phyloP scores from a whole-genome alignment of 2,329 filamentous ascomycete species.

The Colletotrichum musae region DNA sequence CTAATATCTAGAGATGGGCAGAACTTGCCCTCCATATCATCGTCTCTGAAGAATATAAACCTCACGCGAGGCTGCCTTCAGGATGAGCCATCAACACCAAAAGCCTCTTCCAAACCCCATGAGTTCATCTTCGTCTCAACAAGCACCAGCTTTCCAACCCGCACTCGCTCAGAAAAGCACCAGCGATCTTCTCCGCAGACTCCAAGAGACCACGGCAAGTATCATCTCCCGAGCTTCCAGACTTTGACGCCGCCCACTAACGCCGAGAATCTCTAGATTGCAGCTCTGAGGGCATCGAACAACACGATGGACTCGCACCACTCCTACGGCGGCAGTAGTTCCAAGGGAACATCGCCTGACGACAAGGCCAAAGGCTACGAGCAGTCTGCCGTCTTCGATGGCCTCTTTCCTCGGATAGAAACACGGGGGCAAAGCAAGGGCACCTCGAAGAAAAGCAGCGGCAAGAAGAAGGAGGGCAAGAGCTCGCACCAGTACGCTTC shows the following conservation, averaged over 20 bases:
- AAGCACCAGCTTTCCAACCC: slow-evolving; percentile 14
- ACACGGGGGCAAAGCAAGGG: slow-evolving; percentile 44
- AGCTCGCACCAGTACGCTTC: slow-evolving; percentile 26
- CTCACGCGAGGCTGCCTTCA: slow-evolving; percentile 21
- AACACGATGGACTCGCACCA: slow-evolving; percentile 33
- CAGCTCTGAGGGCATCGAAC: slow-evolving; percentile 26
- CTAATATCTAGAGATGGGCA: slow-evolving; percentile 3
- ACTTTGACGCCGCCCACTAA: neutral
- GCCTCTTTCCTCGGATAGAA: slow-evolving; percentile 45
- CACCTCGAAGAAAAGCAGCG: slow-evolving; percentile 33
- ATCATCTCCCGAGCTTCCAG: too few relatives aligned
- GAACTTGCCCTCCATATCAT: neutral
- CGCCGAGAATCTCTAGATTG: slow-evolving; percentile 11
- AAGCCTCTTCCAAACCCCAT: slow-evolving; percentile 16
- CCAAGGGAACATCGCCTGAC: slow-evolving; percentile 38
- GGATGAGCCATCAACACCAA: slow-evolving; percentile 31
- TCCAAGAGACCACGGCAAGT: slow-evolving; percentile 37
- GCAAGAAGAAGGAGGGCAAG: slow-evolving; percentile 35
- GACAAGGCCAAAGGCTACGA: slow-evolving; percentile 34
- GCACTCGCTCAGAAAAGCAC: slow-evolving; percentile 9
- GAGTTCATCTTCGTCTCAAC: slow-evolving; percentile 21
- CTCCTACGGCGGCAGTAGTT: slow-evolving; percentile 38
- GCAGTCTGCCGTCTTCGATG: slow-evolving; percentile 42
- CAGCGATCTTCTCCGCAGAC: slow-evolving; percentile 35
- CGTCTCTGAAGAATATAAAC: slow-evolving; percentile 33